Evolutionary conservation across 352 stramenopile species (phyloP).

Genomic region (Pythium insidiosum): DNA sequence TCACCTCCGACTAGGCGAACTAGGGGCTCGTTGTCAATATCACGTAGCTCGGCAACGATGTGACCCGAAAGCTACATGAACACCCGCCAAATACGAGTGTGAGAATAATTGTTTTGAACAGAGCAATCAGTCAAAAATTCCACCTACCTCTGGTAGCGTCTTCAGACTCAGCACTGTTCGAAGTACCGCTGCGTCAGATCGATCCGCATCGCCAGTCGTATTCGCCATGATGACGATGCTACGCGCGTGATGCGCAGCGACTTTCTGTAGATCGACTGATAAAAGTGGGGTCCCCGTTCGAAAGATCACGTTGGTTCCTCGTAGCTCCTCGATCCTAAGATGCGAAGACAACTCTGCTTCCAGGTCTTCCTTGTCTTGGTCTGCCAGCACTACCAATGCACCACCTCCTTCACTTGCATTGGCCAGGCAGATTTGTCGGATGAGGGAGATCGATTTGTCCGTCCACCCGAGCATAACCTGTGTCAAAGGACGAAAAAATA

Average conservation of each 20-base stretch:
- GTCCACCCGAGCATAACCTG: conserved; percentile 84
- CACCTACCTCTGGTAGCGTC: conserved; percentile 53
- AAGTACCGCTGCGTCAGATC: conserved; percentile 69
- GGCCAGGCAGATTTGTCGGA: conserved; percentile 79
- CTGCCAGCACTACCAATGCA: conserved; percentile 68
- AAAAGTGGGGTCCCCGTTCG: conserved; percentile 71
- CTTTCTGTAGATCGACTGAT: conserved; percentile 74
- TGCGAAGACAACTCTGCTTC: conserved; percentile 59
- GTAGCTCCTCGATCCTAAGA: conserved; percentile 45
- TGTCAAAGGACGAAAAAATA: no score
- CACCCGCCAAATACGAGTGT: no score
- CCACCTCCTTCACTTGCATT: conserved; percentile 84
- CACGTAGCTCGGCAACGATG: conserved; percentile 81
- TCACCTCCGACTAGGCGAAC: conserved; percentile 71
- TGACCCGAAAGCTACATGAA: conserved; percentile 41
- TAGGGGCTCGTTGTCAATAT: conserved; percentile 84
- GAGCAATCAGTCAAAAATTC: no score
- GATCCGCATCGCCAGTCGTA: conserved; percentile 63
- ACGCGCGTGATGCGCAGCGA: conserved; percentile 60
- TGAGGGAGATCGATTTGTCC: conserved; percentile 80
- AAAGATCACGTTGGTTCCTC: conserved; percentile 75
- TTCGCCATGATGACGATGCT: conserved; percentile 82
- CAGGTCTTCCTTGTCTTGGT: conserved; percentile 71
- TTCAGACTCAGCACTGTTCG: conserved; percentile 79
- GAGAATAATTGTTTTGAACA: no score